phyloP scores from a whole-genome alignment of 2,329 filamentous ascomycete genomes.

The Capronia americana region DNA sequence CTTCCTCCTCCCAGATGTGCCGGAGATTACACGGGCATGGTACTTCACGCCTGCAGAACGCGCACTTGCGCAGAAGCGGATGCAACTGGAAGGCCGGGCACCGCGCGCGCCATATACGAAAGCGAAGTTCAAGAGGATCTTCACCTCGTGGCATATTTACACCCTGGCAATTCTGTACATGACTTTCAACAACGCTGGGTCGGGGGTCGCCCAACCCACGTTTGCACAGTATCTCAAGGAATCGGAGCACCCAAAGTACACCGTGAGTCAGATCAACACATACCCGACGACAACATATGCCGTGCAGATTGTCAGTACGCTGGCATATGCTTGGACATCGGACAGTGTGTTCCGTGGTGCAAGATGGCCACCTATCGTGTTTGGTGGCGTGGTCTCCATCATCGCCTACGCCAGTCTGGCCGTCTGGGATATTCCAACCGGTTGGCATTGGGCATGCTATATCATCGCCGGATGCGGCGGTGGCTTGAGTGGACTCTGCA shows the following conservation, averaged over 20 bases:
- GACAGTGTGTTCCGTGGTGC: conserved; percentile 65
- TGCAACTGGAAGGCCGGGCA: conserved; percentile 58
- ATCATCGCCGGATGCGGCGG: conserved; percentile 59
- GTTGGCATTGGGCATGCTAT: conserved; percentile 70
- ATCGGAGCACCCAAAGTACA: conserved; percentile 53
- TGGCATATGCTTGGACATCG: conserved; percentile 70
- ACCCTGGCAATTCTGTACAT: conserved; percentile 65
- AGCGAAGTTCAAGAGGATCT: conserved; percentile 65
- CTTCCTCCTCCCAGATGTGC: conserved; percentile 50
- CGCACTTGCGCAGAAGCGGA: conserved; percentile 55
- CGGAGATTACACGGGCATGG: conserved; percentile 54
- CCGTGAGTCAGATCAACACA: conserved; percentile 55
- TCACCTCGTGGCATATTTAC: conserved; percentile 70
- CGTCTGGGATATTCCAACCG: conserved; percentile 57
- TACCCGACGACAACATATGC: conserved; percentile 66
- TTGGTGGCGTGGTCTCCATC: conserved; percentile 56
- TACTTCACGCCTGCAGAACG: conserved; percentile 55
- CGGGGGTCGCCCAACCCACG: conserved; percentile 58
- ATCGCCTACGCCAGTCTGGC: conserved; percentile 54
- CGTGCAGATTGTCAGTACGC: conserved; percentile 64
- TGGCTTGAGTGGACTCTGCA: conserved; percentile 57
- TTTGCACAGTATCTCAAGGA: conserved; percentile 59
- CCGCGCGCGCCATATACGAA: conserved; percentile 55
- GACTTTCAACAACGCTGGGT: conserved; percentile 67
- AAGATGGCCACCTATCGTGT: conserved; percentile 69